Evolutionary conservation across 1,284 basidiomycete genomes (phyloP).

Genomic region (Abortiporus biennis): DNA sequence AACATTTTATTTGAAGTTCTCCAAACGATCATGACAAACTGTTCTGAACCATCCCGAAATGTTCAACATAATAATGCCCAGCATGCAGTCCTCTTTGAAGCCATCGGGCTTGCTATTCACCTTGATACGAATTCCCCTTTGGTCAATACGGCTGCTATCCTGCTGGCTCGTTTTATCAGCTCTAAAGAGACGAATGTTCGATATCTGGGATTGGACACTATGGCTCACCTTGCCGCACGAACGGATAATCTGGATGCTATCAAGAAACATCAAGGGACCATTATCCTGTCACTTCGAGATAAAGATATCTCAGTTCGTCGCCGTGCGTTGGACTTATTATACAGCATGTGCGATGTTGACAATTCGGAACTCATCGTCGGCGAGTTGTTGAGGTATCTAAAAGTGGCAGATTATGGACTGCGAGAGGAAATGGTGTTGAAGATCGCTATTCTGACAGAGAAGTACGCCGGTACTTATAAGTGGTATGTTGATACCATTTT

Average conservation of each 20-base stretch:
- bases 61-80: constrained; percentile 99
- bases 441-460: constrained; percentile 96
- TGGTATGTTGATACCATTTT: constrained; percentile 98
- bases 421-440: constrained; percentile 99
- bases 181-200: constrained; percentile 98
- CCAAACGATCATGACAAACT: constrained; percentile 88
- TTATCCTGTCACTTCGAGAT: constrained; percentile 91
- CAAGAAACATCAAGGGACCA: constrained; percentile 94
- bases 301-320: constrained; percentile 96
- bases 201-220: constrained; percentile 95
- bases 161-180: constrained; percentile 93
- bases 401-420: constrained; percentile 92
- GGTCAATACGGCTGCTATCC: constrained; percentile 85
- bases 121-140: constrained; percentile 88
- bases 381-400: constrained; percentile 89
- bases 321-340: constrained; percentile 90
- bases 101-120: constrained; percentile 96
- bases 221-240: constrained; percentile 95
- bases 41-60: constrained; percentile 88
- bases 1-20: constrained; percentile 80
- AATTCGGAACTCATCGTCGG: constrained; percentile 95
- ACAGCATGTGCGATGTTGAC: constrained; percentile 97
- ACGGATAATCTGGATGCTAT: constrained; percentile 88
- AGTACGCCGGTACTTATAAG: constrained; percentile 92
- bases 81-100: constrained; percentile 97